Percentiles rank a stretch among this genome's conserved stretches.
Evolutionary conservation across 495 filamentous ascomycete genomes (phyloP).

Genomic region (Usnea hakonensis): DNA sequence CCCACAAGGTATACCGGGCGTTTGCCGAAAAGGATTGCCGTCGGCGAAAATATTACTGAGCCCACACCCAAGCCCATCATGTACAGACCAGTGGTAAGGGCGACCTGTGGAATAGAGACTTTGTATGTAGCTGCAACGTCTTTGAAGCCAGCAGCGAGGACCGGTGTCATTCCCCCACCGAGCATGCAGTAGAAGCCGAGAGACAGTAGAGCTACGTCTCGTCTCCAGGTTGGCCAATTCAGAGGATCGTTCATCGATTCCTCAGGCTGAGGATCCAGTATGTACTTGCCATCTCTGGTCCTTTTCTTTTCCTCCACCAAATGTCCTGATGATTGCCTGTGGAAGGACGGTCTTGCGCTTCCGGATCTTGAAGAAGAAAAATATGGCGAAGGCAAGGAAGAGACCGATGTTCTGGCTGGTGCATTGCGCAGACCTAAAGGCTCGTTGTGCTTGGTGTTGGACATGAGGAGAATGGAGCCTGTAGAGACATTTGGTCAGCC

Average conservation of each 20-base stretch:
- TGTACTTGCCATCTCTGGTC: slow-evolving; percentile 74
- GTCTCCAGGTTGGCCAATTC: slow-evolving; percentile 81
- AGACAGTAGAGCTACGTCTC: slow-evolving; percentile 74
- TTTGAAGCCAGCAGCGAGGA: slow-evolving; percentile 84
- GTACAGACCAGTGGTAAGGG: slow-evolving; percentile 86
- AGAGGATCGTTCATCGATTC: slow-evolving; percentile 85
- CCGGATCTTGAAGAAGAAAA: slow-evolving; percentile 33
- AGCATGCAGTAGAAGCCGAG: slow-evolving; percentile 88
- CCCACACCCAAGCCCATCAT: slow-evolving; percentile 93
- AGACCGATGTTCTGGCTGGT: slow-evolving; percentile 66
- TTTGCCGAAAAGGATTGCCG: slow-evolving; percentile 86
- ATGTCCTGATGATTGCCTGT: slow-evolving; percentile 21
- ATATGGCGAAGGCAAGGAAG: slow-evolving; percentile 59
- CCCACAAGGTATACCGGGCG: slow-evolving; percentile 83
- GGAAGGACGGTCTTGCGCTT: slow-evolving; percentile 13
- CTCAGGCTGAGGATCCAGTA: slow-evolving; percentile 88
- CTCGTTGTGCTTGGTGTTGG: slow-evolving; percentile 64
- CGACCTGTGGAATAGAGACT: slow-evolving; percentile 65
- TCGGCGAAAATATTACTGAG: slow-evolving; percentile 75
- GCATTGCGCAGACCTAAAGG: slow-evolving; percentile 72
- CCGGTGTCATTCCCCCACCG: slow-evolving; percentile 86
- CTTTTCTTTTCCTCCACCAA: slow-evolving; percentile 54
- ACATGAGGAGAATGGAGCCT: slow-evolving; percentile 79
- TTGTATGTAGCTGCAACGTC: slow-evolving; percentile 65
- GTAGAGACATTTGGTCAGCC: slow-evolving; percentile 7